These are phyloP conservation scores for Fraxinus sp. DNA, from an alignment of 305 asterid species.

Conservation along the genomic window DNA sequence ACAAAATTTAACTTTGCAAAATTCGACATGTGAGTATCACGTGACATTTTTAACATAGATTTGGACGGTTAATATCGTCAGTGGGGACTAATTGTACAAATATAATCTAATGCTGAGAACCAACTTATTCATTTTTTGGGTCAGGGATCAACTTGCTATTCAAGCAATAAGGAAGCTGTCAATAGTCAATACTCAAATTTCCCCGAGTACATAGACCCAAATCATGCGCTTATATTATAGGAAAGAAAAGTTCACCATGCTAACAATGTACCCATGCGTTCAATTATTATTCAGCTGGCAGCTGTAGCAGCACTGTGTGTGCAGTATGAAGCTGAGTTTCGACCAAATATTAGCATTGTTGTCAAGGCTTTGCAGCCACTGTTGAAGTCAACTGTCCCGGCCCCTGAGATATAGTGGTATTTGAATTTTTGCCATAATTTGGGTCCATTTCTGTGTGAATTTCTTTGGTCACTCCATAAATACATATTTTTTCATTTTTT, in stretches of 20 bases:
- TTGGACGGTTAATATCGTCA: not conserved
- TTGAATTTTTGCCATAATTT: not conserved
- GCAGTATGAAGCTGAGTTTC: conserved; percentile 48
- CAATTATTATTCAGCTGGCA: conserved; percentile 39
- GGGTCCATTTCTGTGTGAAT: not conserved
- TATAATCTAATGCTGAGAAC: not conserved
- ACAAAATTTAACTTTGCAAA: not conserved
- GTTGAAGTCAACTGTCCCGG: conserved; percentile 16
- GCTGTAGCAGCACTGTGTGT: conserved; percentile 50
- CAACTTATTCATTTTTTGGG: not conserved
- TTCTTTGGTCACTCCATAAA: not conserved
- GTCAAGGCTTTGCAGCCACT: conserved; percentile 52
- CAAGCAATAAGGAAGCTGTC: not conserved
- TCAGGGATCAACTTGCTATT: not conserved
- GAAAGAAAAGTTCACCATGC: not conserved
- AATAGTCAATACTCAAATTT: not conserved
- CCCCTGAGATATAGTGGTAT: not conserved
- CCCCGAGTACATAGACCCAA: not conserved
- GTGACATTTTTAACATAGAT: not conserved
- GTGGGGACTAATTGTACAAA: not conserved
- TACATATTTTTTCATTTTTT: not conserved
- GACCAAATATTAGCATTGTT: conserved; percentile 50
- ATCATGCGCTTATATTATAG: not conserved
- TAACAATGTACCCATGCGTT: not conserved
- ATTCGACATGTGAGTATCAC: not conserved